Base-by-base conservation (phyloP, 352 stramenopile species). In the Globisporangium alternatum region DNA sequence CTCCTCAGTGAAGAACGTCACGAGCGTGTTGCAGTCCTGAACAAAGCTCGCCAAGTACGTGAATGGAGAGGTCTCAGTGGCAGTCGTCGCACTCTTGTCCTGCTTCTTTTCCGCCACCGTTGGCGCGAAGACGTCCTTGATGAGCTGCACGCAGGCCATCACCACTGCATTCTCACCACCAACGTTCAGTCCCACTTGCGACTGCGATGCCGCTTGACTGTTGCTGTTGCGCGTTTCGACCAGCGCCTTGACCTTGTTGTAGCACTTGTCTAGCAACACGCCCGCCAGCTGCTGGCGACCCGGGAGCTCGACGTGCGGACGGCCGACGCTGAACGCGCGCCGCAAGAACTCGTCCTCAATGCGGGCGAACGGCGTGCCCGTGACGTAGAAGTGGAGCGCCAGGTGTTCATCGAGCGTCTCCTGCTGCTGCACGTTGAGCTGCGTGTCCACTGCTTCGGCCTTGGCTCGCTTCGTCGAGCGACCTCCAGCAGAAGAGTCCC, bases 331-430 rank as follows among this genome's bases (percentile, higher is more conserved):
- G 47, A 76, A 63, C 22, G 62, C 65, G 10, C 41, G 56, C 9
- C 45, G 43, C n/a, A 79, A 37, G 21, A 70, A 62, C 31, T 52
- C 30, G 7, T 74, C 59, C 10, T 68, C 59, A 1, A 64, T 58
- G 49, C 55, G 33, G 6, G 7, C n/a, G 22, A 70, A 56, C 13
- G 65, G 47, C 10, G 60, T 21, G 37, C 51, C 68, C 1, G 68
- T 70, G 25, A 57, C 44, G 62, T 71, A 75, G 17, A 75, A 65
- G 65, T 75, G 66, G 62, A 78, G 72, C 15, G 71, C 68, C 22
- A 76, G 39, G 17, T 59, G 49, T 33, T 70, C 62, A 2, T 35
- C 22, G 21, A 73, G 21, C 35, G 30, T 28, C 19, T 45, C 19
- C 15, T 47, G 57, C 12, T n/a, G 28, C 13, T 30, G 12, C 5